phyloP scores from a whole-genome alignment of 208 protist genomes.

The Crithidia fasciculata region DNA sequence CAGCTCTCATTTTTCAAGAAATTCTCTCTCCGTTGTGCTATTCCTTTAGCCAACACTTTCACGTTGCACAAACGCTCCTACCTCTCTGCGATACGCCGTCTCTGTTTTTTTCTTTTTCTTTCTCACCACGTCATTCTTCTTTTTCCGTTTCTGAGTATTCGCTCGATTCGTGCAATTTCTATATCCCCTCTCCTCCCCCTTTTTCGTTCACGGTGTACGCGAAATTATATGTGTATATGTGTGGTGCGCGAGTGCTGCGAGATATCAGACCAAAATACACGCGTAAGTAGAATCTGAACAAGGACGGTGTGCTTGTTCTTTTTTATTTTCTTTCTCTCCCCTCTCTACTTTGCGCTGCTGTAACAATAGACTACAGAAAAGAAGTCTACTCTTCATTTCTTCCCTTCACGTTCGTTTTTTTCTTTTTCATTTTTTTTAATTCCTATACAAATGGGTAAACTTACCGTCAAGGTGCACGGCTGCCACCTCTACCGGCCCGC shows the following conservation, averaged over 20 bases:
- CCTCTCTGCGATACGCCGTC: too few species aligned
- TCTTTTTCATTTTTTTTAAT: constrained; percentile 14
- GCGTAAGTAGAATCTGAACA: too few species aligned
- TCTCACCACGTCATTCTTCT: not conserved
- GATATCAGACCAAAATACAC: too few species aligned
- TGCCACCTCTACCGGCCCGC: constrained; percentile 51
- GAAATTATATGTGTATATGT: not conserved
- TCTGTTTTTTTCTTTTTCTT: not conserved
- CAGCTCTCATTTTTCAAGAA: too few species aligned
- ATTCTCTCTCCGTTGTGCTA: too few species aligned
- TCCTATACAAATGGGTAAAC: constrained; percentile 53
- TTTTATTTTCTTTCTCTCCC: not conserved
- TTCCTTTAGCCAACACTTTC: too few species aligned
- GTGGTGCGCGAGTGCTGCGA: too few species aligned
- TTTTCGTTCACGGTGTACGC: constrained; percentile 13
- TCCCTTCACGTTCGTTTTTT: constrained; percentile 24
- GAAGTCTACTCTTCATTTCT: constrained; percentile 13
- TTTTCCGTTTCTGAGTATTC: too few species aligned
- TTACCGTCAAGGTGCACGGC: constrained; percentile 60
- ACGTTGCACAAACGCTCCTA: too few species aligned
- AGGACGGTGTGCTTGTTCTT: constrained; percentile 1
- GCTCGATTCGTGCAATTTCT: too few species aligned
- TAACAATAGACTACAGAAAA: constrained; percentile 1
- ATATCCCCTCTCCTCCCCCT: constrained; percentile 2
- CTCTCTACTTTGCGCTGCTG: not conserved